Conservation (phyloP, 2,329 filamentous ascomycete genomes). For the Xylariaceae sp. region DNA sequence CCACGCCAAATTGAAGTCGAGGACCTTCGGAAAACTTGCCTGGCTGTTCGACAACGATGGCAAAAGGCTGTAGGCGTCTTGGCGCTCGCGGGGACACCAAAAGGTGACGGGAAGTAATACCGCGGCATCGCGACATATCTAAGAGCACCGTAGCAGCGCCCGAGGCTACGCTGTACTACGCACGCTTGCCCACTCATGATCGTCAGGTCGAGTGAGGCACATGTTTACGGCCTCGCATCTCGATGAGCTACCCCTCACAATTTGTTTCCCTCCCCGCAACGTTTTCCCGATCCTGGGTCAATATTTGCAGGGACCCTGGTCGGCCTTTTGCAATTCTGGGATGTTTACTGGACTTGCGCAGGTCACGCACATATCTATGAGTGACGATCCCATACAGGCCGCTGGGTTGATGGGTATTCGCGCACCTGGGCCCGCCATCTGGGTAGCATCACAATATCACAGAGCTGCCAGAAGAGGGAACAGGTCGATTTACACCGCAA, state of each 20-base stretch:
- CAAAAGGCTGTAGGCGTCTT: too few relatives aligned
- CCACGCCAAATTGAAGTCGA: too few relatives aligned
- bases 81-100: neutral
- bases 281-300: slow-evolving; percentile 8
- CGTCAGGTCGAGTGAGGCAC: too few relatives aligned
- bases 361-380: slow-evolving; percentile 19
- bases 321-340: slow-evolving; percentile 11
- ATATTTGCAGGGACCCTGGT: slow-evolving; percentile 17
- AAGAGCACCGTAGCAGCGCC: slow-evolving; percentile 6
- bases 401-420: neutral
- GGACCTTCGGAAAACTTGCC: too few relatives aligned
- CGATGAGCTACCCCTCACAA: slow-evolving; percentile 12
- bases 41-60: too few relatives aligned
- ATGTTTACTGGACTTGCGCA: slow-evolving; percentile 17
- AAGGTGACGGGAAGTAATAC: slow-evolving; percentile 5
- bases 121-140: slow-evolving; percentile 11
- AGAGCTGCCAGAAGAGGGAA: too few relatives aligned
- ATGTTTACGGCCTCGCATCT: slow-evolving; percentile 6
- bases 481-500: too few relatives aligned
- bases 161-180: too few relatives aligned
- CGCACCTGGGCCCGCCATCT: neutral
- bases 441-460: neutral
- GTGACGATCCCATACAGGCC: slow-evolving; percentile 2
- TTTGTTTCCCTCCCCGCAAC: slow-evolving; percentile 12
- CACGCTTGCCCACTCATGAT: too few relatives aligned